These are phyloP conservation scores for Ophiocordyceps camponoti-rufipedis DNA, from an alignment of 2,329 filamentous ascomycete genomes.

Conservation along the genomic window DNA sequence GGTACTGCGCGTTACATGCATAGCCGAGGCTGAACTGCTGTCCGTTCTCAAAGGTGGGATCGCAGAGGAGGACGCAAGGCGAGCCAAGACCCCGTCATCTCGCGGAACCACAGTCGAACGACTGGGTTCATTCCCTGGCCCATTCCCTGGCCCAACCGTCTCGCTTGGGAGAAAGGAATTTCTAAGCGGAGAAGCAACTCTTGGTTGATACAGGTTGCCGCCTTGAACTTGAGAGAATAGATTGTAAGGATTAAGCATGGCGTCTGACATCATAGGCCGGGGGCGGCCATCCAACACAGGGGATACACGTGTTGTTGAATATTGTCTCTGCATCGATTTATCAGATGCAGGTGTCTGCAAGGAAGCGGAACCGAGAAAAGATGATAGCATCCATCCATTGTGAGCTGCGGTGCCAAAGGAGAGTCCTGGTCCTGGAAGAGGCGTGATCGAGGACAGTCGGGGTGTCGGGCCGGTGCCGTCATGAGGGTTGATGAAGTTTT, in stretches of 20 bases:
- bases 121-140: not conserved
- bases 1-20: not conserved
- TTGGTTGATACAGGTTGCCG: slow-evolving; percentile 6
- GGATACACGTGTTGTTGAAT: not conserved
- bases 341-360: not conserved
- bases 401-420: slow-evolving; percentile 1
- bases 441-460: slow-evolving; percentile 11
- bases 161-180: slow-evolving; percentile 4
- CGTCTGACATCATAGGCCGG: not conserved
- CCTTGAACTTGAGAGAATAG: slow-evolving; percentile 4
- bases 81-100: not conserved
- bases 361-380: slow-evolving; percentile 3
- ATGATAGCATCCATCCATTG: slow-evolving; percentile 2
- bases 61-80: not conserved
- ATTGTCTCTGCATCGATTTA: not conserved
- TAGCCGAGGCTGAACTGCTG: not conserved
- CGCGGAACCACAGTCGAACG: not conserved
- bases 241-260: slow-evolving; percentile 8
- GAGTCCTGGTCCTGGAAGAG: slow-evolving; percentile 1
- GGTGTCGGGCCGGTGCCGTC: slow-evolving; percentile 4
- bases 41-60: not conserved
- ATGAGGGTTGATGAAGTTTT: not conserved
- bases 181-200: slow-evolving; percentile 11
- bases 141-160: not conserved
- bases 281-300: not conserved